Evolutionary conservation across 805 yeast species (phyloP), one percentile per base, ranked within the genome.

Genomic region (Yamadazyma akitaensis): DNA sequence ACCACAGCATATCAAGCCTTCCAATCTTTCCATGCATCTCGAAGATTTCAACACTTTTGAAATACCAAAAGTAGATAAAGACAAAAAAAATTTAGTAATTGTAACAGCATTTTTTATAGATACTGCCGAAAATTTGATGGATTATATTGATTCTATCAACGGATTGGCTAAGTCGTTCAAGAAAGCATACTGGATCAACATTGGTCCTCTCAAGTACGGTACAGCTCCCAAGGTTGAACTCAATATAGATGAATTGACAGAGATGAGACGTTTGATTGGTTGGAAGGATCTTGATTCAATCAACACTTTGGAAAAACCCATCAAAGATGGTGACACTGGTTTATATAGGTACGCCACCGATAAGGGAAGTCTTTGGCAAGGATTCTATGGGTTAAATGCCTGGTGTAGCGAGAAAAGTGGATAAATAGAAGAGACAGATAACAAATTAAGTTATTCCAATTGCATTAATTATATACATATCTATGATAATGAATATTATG

Each of bases 151-250:
- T 44, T 65, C 84, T 0, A 81, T 92, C 32, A 76, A 77, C 14
- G 34, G 42, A 17, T 28, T 58, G 30, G 51, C 53, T 9, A 54
- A 53, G 25, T 40, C 49, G 6, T 48, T 55, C 6, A 68, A 68
- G 13, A 74, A 74, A 3, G 84, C 88, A 0, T 71, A 76, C 36
- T 92, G 98, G 98, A 80, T 92, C 51, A 92, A 94, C 60, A 73
- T 82, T 12, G 99, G 99, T 0, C 99, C 99, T 0, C 71, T 94
- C 50, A 86, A 91, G 62, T 92, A 94, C 71, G 97, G 97, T 0
- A 81, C 89, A 2, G 86, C 90, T 44, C 82, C 96, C 40, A 72
- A 77, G 60, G 80, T 84, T 26, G 96, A 91, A 61, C 67, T 89
- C 26, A 82, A 82, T 34, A 69, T 78, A 12, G 84, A 84, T n/a